Conservation (phyloP, 2,329 filamentous ascomycete genomes). For the Metarhizium sp. region DNA sequence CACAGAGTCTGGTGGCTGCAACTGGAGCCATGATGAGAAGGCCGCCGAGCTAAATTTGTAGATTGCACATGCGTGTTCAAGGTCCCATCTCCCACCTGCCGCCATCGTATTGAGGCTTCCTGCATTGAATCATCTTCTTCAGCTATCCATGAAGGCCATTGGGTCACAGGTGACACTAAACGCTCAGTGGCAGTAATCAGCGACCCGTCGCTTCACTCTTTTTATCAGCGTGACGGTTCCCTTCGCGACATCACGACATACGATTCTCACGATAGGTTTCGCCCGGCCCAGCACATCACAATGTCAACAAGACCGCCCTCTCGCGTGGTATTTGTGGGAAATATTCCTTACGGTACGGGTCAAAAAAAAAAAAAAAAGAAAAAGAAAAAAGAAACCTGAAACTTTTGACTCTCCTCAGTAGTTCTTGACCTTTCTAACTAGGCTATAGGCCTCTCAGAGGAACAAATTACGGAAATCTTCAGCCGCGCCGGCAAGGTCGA, state of each 20-base stretch:
- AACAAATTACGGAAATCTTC: conserved; percentile 92
- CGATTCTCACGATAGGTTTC: background rate
- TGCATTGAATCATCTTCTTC: background rate
- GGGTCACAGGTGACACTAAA: background rate
- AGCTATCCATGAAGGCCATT: background rate
- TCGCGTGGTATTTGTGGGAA: conserved; percentile 75
- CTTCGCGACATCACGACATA: background rate
- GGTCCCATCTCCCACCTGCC: background rate
- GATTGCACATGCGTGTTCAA: background rate
- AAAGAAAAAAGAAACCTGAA: background rate
- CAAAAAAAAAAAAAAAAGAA: background rate
- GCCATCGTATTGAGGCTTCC: background rate
- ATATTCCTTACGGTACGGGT: conserved; percentile 66
- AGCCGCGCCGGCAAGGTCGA: conserved; percentile 82
- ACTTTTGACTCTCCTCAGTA: background rate
- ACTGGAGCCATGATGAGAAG: background rate
- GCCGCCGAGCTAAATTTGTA: background rate
- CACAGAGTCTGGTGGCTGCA: background rate
- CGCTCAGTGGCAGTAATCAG: background rate
- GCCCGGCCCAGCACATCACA: background rate
- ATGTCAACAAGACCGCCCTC: conserved; percentile 70
- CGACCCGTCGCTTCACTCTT: background rate
- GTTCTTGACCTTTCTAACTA: conserved; percentile 11
- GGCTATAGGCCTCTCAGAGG: conserved; percentile 76
- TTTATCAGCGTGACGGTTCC: background rate